phyloP scores from a whole-genome alignment of 345 rosid genomes.

The Eutrema heterophyllum region DNA sequence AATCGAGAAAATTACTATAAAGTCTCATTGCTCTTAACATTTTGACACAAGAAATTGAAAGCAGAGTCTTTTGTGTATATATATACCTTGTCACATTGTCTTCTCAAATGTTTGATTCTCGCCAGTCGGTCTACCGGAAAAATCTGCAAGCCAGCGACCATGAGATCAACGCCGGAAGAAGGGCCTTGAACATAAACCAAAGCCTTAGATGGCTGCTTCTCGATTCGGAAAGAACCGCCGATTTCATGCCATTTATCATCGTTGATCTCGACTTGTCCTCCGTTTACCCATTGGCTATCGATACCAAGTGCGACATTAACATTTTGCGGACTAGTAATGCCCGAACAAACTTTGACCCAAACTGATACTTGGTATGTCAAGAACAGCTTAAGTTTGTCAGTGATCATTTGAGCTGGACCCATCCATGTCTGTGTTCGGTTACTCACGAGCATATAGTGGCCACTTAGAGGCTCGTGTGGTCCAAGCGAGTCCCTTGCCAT shows the following conservation, averaged over 20 bases:
- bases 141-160: conserved; percentile 87
- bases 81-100: conserved; percentile 62
- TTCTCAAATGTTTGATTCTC: conserved; percentile 58
- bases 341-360: conserved; percentile 74
- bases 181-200: conserved; percentile 91
- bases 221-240: conserved; percentile 86
- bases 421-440: conserved; percentile 90
- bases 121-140: conserved; percentile 74
- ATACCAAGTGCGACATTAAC: conserved; percentile 85
- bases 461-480: conserved; percentile 61
- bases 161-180: conserved; percentile 63
- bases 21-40: not conserved
- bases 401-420: conserved; percentile 96
- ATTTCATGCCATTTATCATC: conserved; percentile 82
- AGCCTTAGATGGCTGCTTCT: conserved; percentile 71
- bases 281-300: conserved; percentile 87
- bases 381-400: conserved; percentile 66
- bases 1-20: not conserved
- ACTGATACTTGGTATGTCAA: conserved; percentile 90
- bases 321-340: conserved; percentile 57
- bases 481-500: conserved; percentile 87
- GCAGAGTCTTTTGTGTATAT: not conserved
- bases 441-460: conserved; percentile 62
- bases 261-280: conserved; percentile 78
- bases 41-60: not conserved